These are phyloP conservation scores for Avena sativa DNA, from an alignment of 176 grass and related monocot genomes.

Conservation along the genomic window DNA sequence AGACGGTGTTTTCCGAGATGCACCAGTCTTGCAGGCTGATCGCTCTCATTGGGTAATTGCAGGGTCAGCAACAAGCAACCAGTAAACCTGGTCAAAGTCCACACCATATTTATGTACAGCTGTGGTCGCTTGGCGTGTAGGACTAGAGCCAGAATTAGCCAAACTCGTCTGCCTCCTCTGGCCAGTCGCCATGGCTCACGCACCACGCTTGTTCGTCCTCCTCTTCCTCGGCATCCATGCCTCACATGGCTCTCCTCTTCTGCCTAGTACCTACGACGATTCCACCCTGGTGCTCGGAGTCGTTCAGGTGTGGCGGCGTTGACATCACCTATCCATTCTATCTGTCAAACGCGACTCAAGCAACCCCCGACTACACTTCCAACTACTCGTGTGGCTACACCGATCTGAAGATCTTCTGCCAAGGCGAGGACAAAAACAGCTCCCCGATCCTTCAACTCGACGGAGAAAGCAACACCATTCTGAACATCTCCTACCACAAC, in stretches of 20 bases:
- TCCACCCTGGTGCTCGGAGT: neutral
- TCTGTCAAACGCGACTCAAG: rapidly evolving
- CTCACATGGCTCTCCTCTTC: neutral
- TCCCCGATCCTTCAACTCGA: neutral
- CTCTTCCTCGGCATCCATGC: conserved; percentile 24
- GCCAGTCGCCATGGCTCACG: conserved; percentile 21
- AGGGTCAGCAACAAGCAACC: neutral
- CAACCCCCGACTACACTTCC: rapidly evolving
- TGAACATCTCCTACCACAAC: neutral
- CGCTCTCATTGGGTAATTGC: neutral
- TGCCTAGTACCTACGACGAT: neutral
- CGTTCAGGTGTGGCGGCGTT: neutral
- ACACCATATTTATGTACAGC: neutral
- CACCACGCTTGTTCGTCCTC: neutral
- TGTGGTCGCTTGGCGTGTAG: neutral
- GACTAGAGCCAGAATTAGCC: neutral
- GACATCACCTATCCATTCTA: conserved; percentile 24
- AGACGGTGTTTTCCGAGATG: too few relatives aligned
- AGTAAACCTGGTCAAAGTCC: conserved; percentile 18
- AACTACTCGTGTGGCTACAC: conserved; percentile 52
- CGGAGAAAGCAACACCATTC: neutral
- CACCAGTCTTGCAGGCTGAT: neutral
- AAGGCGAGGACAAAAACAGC: rapidly evolving
- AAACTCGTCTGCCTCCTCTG: neutral
- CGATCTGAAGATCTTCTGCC: conserved; percentile 41